Conservation (phyloP, 345 rosid genomes). For the Rhodomyrtus tomentosa region DNA sequence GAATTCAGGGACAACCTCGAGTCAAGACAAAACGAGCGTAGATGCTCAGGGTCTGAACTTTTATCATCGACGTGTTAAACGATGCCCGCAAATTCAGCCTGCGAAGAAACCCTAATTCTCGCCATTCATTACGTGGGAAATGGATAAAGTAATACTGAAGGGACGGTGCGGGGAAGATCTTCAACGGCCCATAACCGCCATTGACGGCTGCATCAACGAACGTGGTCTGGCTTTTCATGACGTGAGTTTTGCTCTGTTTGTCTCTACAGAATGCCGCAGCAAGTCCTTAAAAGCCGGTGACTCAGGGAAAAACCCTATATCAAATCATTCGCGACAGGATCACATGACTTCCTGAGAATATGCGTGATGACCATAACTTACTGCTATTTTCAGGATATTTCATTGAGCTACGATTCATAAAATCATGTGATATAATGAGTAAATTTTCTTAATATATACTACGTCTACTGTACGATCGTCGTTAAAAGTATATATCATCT, state of each 20-base stretch:
- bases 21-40: background rate
- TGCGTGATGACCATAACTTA: background rate
- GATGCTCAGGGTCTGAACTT: background rate
- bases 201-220: conserved; percentile 39
- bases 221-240: conserved; percentile 5
- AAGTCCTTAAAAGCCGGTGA: background rate
- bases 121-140: background rate
- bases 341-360: background rate
- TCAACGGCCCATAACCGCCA: conserved; percentile 30
- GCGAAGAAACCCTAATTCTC: background rate
- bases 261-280: background rate
- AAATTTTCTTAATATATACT: background rate
- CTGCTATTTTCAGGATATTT: background rate
- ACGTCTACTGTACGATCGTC: background rate
- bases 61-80: background rate
- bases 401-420: background rate
- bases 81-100: background rate
- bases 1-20: background rate
- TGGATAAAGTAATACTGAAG: background rate
- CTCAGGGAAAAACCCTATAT: background rate
- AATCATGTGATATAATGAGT: background rate
- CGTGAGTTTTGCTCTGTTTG: background rate
- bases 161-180: background rate
- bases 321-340: background rate
- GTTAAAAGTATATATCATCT: background rate